Evolutionary conservation across 345 rosid genomes (phyloP).

Genomic region (Gossypium herbaceum): DNA sequence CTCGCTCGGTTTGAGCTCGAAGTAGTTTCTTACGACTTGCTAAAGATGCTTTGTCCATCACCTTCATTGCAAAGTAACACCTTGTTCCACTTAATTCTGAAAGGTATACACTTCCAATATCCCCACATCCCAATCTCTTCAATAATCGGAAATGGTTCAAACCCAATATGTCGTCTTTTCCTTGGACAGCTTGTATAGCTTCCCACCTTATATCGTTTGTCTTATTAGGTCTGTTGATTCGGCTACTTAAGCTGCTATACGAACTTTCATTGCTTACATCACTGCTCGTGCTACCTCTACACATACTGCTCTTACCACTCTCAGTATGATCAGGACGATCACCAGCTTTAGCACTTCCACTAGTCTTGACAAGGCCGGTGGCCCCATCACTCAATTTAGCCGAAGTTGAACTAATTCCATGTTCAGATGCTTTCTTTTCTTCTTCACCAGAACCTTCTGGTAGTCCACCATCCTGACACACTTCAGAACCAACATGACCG

Average conservation of each 20-base stretch:
- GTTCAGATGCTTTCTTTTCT: constrained; percentile 29
- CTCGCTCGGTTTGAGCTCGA: constrained; percentile 79
- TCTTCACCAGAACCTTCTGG: constrained; percentile 20
- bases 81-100: constrained; percentile 64
- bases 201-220: constrained; percentile 75
- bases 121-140: constrained; percentile 78
- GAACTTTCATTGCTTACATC: constrained; percentile 72
- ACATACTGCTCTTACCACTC: constrained; percentile 47
- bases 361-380: constrained; percentile 35
- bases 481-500: constrained; percentile 11
- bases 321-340: constrained; percentile 43
- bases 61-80: constrained; percentile 73
- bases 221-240: constrained; percentile 69
- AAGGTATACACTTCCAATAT: constrained; percentile 74
- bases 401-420: constrained; percentile 23
- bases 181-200: constrained; percentile 68
- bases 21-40: constrained; percentile 76
- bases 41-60: constrained; percentile 69
- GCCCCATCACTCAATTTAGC: constrained; percentile 34
- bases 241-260: constrained; percentile 61
- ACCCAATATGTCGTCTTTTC: constrained; percentile 57
- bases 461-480: constrained; percentile 16
- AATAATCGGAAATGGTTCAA: constrained; percentile 70
- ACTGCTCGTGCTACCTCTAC: constrained; percentile 67
- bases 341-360: constrained; percentile 38